phyloP scores from a whole-genome alignment of 2,329 filamentous ascomycete species.

The Scytalidium sp. region DNA sequence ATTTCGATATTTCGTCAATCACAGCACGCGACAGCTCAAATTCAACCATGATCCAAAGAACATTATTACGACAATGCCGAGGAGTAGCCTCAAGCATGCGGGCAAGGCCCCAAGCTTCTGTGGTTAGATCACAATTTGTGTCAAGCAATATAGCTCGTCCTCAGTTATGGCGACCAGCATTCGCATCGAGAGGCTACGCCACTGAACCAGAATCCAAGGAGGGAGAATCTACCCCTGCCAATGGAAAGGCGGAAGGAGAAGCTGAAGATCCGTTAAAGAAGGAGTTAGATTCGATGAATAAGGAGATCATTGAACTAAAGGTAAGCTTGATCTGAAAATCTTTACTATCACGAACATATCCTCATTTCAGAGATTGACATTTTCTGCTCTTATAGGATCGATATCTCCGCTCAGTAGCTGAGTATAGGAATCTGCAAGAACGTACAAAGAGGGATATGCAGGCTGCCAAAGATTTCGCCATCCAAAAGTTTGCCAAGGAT shows the following conservation, averaged over 20 bases:
- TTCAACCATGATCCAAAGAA: conserved; percentile 46
- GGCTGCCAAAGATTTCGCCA: conserved; percentile 84
- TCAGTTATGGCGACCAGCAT: conserved; percentile 11
- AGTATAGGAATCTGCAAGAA: conserved; percentile 97
- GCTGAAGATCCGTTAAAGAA: conserved; percentile 51
- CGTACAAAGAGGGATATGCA: conserved; percentile 89
- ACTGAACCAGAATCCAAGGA: conserved; percentile 42
- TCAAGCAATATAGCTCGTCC: conserved; percentile 29
- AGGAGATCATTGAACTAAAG: conserved; percentile 80
- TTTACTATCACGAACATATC: conserved; percentile 2
- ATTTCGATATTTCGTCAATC: not conserved
- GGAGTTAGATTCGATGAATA: conserved; percentile 69
- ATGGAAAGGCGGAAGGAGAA: conserved; percentile 32
- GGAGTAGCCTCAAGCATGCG: conserved; percentile 33
- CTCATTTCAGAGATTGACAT: conserved; percentile 2
- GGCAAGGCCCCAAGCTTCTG: conserved; percentile 16
- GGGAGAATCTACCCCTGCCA: conserved; percentile 34
- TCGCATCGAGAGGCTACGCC: conserved; percentile 28
- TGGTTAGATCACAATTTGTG: conserved; percentile 33
- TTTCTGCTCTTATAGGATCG: conserved; percentile 66
- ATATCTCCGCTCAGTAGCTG: conserved; percentile 89
- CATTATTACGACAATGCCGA: conserved; percentile 44
- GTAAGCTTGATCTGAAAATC: conserved; percentile 56
- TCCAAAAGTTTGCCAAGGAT: conserved; percentile 91
- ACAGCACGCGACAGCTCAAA: conserved; percentile 14